Conservation (phyloP, 768 basidiomycete genomes). For the Amyloporia xantha region DNA sequence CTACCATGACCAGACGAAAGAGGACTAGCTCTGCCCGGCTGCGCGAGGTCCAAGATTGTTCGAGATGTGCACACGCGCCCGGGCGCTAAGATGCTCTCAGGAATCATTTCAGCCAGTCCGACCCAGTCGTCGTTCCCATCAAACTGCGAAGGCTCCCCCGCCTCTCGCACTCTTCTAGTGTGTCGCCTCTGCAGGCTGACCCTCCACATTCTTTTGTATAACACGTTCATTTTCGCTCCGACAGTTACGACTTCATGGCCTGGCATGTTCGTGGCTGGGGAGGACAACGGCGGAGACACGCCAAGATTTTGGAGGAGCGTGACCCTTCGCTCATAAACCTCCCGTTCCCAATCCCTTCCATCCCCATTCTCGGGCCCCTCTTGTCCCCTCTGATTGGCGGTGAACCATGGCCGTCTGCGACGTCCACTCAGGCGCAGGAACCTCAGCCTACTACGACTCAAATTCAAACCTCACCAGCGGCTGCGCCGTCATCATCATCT, state of each 20-base stretch:
- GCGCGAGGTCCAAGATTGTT: neutral
- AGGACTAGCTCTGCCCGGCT: neutral
- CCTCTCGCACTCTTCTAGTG: slow-evolving; percentile 3
- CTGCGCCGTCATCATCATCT: slow-evolving; percentile 1
- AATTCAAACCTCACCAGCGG: slow-evolving; percentile 2
- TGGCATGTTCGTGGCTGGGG: neutral
- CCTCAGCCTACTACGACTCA: slow-evolving; percentile 6
- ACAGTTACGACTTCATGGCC: neutral
- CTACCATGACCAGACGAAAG: too few species aligned
- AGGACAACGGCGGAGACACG: slow-evolving; percentile 4
- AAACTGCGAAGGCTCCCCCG: slow-evolving; percentile 3
- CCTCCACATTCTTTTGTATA: slow-evolving; percentile 5
- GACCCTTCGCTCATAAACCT: slow-evolving; percentile 33
- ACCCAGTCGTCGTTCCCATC: neutral
- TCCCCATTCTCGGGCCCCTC: slow-evolving; percentile 34
- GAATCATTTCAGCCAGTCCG: neutral
- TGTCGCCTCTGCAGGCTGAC: neutral
- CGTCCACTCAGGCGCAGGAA: slow-evolving; percentile 2
- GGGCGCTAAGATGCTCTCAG: neutral
- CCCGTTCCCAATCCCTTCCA: slow-evolving; percentile 33
- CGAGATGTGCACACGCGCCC: neutral
- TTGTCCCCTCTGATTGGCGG: slow-evolving; percentile 23
- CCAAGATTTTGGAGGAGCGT: slow-evolving; percentile 26
- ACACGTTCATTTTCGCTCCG: slow-evolving; percentile 4
- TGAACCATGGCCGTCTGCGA: neutral